A percentile compares a stretch with the other conserved stretches of the same genome.
These are phyloP conservation scores for Alternaria angustiovoidea DNA, from an alignment of 2,329 filamentous ascomycete genomes.

Conservation along the genomic window DNA sequence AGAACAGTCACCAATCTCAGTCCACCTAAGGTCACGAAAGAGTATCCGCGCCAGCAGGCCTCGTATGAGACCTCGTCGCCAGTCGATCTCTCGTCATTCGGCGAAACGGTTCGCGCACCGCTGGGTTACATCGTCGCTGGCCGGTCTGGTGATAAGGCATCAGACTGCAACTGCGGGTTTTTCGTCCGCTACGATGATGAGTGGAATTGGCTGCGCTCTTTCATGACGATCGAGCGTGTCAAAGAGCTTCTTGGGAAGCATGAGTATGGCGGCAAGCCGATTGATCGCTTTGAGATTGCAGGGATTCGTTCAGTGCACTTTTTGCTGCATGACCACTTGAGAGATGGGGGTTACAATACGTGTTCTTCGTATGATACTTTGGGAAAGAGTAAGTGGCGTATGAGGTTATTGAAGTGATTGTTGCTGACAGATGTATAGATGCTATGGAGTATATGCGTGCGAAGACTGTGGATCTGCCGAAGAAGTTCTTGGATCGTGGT, in stretches of 20 bases:
- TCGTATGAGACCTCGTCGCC: conserved; percentile 43
- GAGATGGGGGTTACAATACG: conserved; percentile 45
- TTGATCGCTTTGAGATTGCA: conserved; percentile 19
- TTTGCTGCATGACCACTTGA: conserved; percentile 55
- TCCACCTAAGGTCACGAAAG: conserved; percentile 25
- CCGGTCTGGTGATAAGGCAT: conserved; percentile 52
- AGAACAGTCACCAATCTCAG: conserved; percentile 15
- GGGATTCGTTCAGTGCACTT: conserved; percentile 45
- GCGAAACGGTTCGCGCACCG: conserved; percentile 42
- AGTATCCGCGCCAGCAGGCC: conserved; percentile 28
- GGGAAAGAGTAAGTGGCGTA: conserved; percentile 17
- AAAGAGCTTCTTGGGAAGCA: conserved; percentile 39
- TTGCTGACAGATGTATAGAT: conserved; percentile 13
- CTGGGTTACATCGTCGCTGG: conserved; percentile 57
- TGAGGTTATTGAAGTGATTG: no score
- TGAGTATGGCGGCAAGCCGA: conserved; percentile 30
- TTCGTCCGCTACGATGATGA: conserved; percentile 46
- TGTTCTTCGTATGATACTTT: conserved; percentile 10
- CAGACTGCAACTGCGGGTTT: conserved; percentile 49
- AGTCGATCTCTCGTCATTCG: conserved; percentile 14
- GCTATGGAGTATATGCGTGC: conserved; percentile 31
- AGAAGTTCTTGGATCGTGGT: conserved; percentile 22
- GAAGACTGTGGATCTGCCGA: conserved; percentile 28
- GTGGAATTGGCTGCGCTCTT: conserved; percentile 42
- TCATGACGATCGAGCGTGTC: conserved; percentile 39